phyloP scores from a whole-genome alignment of 202 grass and related monocot genomes.

The Setaria viridis region DNA sequence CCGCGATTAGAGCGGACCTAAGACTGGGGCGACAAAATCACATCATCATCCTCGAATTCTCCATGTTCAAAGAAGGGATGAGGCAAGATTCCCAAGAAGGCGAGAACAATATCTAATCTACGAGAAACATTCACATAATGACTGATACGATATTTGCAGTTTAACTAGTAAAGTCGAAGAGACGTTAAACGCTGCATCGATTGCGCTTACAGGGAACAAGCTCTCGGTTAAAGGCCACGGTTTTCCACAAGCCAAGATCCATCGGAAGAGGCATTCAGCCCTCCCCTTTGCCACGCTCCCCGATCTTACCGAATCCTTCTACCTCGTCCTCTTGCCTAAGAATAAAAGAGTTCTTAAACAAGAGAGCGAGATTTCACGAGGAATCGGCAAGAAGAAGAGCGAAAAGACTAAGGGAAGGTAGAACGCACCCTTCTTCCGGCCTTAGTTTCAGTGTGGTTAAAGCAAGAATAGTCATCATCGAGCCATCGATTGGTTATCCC shows the following conservation, averaged over 20 bases:
- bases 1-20: conserved; percentile 29
- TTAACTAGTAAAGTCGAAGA: no score
- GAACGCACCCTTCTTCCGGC: conserved; percentile 24
- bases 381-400: conserved; percentile 36
- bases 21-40: conserved; percentile 65
- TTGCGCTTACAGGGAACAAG: background rate
- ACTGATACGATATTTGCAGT: no score
- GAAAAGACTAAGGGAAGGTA: background rate
- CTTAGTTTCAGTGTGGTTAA: conserved; percentile 93
- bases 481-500: conserved; percentile 26
- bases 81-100: no score
- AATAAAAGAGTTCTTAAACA: conserved; percentile 30
- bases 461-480: conserved; percentile 82
- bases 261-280: background rate
- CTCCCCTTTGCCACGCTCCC: background rate
- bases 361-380: conserved; percentile 46
- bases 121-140: no score
- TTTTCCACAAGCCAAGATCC: conserved; percentile 63
- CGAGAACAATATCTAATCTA: no score
- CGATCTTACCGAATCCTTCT: conserved; percentile 45
- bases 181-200: background rate
- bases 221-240: conserved; percentile 73
- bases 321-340: conserved; percentile 38
- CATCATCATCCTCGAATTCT: conserved; percentile 44
- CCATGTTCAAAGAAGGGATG: no score